These are phyloP conservation scores for Madurella mycetomatis DNA, from an alignment of 2,329 filamentous ascomycete genomes.

Conservation along the genomic window DNA sequence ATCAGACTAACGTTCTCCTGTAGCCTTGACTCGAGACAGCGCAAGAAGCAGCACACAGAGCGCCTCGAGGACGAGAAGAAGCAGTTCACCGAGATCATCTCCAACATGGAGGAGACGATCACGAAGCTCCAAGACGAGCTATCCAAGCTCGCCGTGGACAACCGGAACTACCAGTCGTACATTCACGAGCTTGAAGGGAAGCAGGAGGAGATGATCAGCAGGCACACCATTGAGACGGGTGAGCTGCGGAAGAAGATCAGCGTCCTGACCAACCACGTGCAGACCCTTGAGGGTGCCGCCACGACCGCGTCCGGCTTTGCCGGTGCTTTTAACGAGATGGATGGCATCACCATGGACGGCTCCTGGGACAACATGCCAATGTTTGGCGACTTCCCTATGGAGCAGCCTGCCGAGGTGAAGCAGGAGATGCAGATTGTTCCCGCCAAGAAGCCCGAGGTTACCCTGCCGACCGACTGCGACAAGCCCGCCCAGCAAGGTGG, in stretches of 20 bases:
- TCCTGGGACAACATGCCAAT: constrained; percentile 81
- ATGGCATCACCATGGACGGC: constrained; percentile 74
- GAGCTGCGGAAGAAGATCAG: constrained; percentile 90
- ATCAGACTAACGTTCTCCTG: not conserved
- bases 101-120: constrained; percentile 73
- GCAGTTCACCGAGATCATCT: constrained; percentile 72
- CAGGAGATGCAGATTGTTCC: constrained; percentile 52
- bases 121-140: constrained; percentile 62
- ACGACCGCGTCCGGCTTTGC: constrained; percentile 60
- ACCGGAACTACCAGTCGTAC: constrained; percentile 69
- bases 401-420: constrained; percentile 53
- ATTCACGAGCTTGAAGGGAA: constrained; percentile 75
- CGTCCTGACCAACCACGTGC: constrained; percentile 69
- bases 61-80: constrained; percentile 97
- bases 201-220: constrained; percentile 86
- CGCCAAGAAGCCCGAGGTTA: constrained; percentile 50
- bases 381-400: constrained; percentile 65
- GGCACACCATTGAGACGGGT: constrained; percentile 83
- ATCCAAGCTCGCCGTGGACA: constrained; percentile 67
- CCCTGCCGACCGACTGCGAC: constrained; percentile 47
- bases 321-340: constrained; percentile 74
- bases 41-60: constrained; percentile 98
- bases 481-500: constrained; percentile 72
- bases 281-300: constrained; percentile 63
- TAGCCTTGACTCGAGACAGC: constrained; percentile 90